Evolutionary conservation across 2,329 filamentous ascomycete species (phyloP).

Genomic region (Aspergillus latus): DNA sequence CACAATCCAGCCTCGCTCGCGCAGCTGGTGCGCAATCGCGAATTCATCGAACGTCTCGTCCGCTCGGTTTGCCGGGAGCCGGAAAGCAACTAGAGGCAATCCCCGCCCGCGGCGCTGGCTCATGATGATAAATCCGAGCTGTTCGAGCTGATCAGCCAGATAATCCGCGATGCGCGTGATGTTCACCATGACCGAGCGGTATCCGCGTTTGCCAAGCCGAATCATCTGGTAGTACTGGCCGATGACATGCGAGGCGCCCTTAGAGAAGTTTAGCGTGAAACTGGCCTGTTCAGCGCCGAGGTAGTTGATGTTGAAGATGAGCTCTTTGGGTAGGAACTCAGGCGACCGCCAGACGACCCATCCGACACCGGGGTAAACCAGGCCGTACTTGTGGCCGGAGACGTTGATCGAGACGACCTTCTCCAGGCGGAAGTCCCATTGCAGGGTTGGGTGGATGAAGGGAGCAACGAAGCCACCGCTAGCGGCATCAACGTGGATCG

Average conservation of each 20-base stretch:
- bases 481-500: slow-evolving; percentile 92
- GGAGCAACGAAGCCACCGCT: slow-evolving; percentile 91
- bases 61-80: slow-evolving; percentile 59
- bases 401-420: slow-evolving; percentile 93
- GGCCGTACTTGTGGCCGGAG: slow-evolving; percentile 83
- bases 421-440: slow-evolving; percentile 89
- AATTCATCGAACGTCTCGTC: slow-evolving; percentile 69
- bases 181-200: slow-evolving; percentile 91
- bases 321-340: slow-evolving; percentile 81
- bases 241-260: slow-evolving; percentile 90
- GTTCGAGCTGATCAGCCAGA: slow-evolving; percentile 69
- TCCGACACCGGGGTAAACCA: slow-evolving; percentile 86
- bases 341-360: slow-evolving; percentile 89
- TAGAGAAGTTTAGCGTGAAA: slow-evolving; percentile 96
- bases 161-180: slow-evolving; percentile 88
- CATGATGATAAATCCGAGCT: slow-evolving; percentile 83
- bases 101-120: slow-evolving; percentile 74
- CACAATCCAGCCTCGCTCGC: slow-evolving; percentile 86
- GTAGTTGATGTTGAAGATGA: slow-evolving; percentile 99
- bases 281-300: slow-evolving; percentile 92
- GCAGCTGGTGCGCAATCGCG: slow-evolving; percentile 77
- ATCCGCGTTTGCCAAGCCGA: slow-evolving; percentile 87
- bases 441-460: slow-evolving; percentile 77
- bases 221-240: slow-evolving; percentile 98
- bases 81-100: slow-evolving; percentile 87